phyloP scores from a whole-genome alignment of 371 early-diverging fungal species.

The Rhizopus arrhizus region DNA sequence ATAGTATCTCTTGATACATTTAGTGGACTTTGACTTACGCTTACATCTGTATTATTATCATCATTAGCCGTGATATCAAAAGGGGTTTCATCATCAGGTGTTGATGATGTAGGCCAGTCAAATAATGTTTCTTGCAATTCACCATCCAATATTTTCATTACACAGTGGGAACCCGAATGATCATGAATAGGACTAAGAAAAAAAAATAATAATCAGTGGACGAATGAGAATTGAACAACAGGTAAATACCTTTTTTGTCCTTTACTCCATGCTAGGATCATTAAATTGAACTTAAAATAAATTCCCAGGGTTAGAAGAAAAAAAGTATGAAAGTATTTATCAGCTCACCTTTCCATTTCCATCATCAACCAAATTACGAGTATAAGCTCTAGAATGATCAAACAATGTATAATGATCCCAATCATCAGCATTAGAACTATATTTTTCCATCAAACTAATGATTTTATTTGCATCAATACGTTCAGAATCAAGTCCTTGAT shows the following conservation, averaged over 20 bases:
- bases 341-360: conserved; percentile 79
- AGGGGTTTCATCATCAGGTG: conserved; percentile 29
- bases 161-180: conserved; percentile 91
- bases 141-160: conserved; percentile 91
- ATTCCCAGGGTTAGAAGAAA: not conserved
- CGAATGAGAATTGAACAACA: not conserved
- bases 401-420: conserved; percentile 82
- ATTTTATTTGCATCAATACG: conserved; percentile 63
- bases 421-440: conserved; percentile 66
- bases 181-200: conserved; percentile 85
- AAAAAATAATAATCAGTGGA: not conserved
- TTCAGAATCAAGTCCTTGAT: conserved; percentile 51
- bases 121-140: conserved; percentile 80
- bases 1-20: conserved; percentile 37
- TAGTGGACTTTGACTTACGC: conserved; percentile 15
- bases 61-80: conserved; percentile 4
- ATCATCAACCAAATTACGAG: conserved; percentile 87
- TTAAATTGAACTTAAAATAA: conserved; percentile 74
- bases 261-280: conserved; percentile 89
- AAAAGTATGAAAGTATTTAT: not conserved
- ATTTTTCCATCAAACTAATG: conserved; percentile 64
- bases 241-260: conserved; percentile 66
- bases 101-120: conserved; percentile 66
- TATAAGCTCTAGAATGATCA: conserved; percentile 73
- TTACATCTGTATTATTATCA: not conserved